Evolutionary conservation across 2,329 filamentous ascomycete species (phyloP).

Genomic region (Fusarium nygamai): DNA sequence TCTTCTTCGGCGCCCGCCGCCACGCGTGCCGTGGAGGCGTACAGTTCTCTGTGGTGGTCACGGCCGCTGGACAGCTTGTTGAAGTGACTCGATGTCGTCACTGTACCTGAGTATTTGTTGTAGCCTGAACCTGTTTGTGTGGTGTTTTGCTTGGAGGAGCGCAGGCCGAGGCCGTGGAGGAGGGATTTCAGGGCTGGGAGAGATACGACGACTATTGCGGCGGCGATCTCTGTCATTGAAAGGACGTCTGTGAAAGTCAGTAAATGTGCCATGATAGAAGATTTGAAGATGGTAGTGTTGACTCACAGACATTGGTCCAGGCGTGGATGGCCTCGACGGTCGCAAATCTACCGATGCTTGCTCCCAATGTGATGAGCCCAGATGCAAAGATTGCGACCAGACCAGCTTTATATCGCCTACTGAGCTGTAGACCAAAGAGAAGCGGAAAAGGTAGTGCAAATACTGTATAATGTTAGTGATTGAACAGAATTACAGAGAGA

Average conservation of each 20-base stretch:
- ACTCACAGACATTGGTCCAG: constrained; percentile 41
- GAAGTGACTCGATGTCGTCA: constrained; percentile 22
- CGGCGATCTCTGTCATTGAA: constrained; percentile 32
- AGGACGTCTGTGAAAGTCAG: constrained; percentile 16
- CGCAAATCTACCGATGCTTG: constrained; percentile 31
- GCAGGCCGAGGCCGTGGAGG: constrained; percentile 20
- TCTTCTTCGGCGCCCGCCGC: constrained; percentile 27
- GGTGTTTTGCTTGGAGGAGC: constrained; percentile 25
- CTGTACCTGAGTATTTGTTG: constrained; percentile 15
- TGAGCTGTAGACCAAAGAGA: constrained; percentile 25
- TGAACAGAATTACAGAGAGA: accelerated
- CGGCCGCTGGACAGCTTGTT: constrained; percentile 36
- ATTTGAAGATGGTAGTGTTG: neutral
- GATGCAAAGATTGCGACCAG: constrained; percentile 30
- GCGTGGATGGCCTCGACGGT: constrained; percentile 36
- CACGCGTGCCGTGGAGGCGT: constrained; percentile 17
- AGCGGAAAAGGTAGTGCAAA: constrained; percentile 32
- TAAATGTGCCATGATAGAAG: neutral
- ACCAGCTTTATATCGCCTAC: constrained; percentile 25
- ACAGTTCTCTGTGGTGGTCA: constrained; percentile 18
- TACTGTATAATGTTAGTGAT: neutral
- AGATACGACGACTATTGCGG: constrained; percentile 36
- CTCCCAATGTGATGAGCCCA: constrained; percentile 31
- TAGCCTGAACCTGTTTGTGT: constrained; percentile 29
- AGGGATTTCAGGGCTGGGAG: constrained; percentile 35